Base-by-base conservation (phyloP, 768 basidiomycete genomes). In the Suillus alpinus region DNA sequence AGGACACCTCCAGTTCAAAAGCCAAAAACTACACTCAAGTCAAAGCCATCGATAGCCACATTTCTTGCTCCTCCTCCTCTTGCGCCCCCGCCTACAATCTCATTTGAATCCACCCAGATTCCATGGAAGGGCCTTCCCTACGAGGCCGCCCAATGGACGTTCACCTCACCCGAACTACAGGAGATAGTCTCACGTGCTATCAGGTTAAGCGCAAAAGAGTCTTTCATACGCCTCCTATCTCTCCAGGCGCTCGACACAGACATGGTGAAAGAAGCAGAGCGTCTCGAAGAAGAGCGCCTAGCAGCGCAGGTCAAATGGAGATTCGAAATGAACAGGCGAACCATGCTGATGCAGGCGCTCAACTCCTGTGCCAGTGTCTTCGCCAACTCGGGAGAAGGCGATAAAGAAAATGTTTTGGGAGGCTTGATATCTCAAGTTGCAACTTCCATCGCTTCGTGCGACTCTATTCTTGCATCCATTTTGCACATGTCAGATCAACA, bases 151-250 rank as follows among this genome's bases (percentile, higher is more conserved):
- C 88, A 69, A 76, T 91, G 74, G 83, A 84, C 69, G 69, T 82
- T 68, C 63, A 76, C 67, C 75, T 90, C 80, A 0, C 34, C 71
- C 14, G 73, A 83, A 63, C 81, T 92, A 34, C 91, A 91, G 67
- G 78, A 82, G 26, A 82, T 91, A 61, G 90, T 91, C 20, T 86
- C 89, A 34, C 79, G 83, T 7, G 87, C 88, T 5, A 89, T 92
- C 64, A 83, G 87, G 14, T 76, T 82, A 20, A 88, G 88, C 10
- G 85, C 88, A 0, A 78, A 81, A 62, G 87, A 88, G 61, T 86
- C 87, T 3, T 89, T 86, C 65, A 83, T 92, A 55, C 88, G 89
- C 4, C 77, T 92, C 10, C 78, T 92, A 23, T 82, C 88, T 13
- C 64, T 83, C 14, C 82, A 88, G 14, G 81, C 82, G 16, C 76